Evolutionary conservation across 2,329 filamentous ascomycete genomes (phyloP), one percentile per base, ranked within the genome.

Genomic region (Trichophyton simii): DNA sequence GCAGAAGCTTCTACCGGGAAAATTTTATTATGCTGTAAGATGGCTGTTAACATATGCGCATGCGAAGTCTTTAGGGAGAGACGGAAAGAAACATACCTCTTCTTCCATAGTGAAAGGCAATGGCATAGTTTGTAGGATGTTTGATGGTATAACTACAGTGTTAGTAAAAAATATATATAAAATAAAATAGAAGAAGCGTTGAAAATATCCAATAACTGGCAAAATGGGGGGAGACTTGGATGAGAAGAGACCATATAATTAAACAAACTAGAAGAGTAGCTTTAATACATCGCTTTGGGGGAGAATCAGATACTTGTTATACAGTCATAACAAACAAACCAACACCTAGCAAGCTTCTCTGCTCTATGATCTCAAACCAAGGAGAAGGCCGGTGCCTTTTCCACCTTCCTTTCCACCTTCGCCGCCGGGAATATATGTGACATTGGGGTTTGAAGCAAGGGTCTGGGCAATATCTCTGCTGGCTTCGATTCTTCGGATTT

Each of bases 401-500:
- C 80, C 86, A 61, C 79, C 80, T 7, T 79, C 79, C 65, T 79
- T 80, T 48, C 78, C 77, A 50, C 76, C 75, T 42, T 75, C 76
- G 62, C 88, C 87, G 68, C 89, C 84, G 2, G 94, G 94, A 65
- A 99, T 77, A 76, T 99, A 99, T 57, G 91, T 91, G 60, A 99
- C 91, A 70, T 99, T 97, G 63, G 94, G 91, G 78, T 99, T 99
- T 63, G 79, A 79, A 20, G 92, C 85, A 71, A 99, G 78, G 67
- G 91, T 92, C 77, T 91, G 84, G 8, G 94, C 94, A 76, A 99
- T 96, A 70, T 99, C 95, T 75, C 87, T 89, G 73, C 89, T 91
- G 13, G 94, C 95, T 80, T 99, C 94, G 71, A 99, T 96, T 80
- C 92, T 87, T 80, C 94, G 82, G 76, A 99, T 97, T 83, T 94